phyloP scores from a whole-genome alignment of 202 grass and related monocot genomes.

The Dendrocalamus latiflorus region DNA sequence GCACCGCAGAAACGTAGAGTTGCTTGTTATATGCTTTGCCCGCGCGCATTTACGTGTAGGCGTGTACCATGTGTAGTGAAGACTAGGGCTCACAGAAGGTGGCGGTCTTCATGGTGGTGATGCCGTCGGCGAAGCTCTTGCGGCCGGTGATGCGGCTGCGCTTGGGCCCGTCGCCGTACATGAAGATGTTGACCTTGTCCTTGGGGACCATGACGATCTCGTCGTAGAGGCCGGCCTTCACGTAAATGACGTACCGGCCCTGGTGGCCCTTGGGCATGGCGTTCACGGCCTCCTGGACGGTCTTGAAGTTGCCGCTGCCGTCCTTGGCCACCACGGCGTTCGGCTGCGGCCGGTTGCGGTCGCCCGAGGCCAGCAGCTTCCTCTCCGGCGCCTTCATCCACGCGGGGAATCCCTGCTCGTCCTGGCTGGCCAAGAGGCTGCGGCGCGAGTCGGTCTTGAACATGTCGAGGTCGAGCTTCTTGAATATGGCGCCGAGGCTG shows the following conservation, averaged over 20 bases:
- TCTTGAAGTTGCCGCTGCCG: slow-evolving; percentile 82
- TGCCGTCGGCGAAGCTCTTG: slow-evolving; percentile 53
- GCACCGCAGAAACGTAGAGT: not conserved
- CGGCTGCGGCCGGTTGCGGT: slow-evolving; percentile 28
- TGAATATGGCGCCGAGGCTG: slow-evolving; percentile 40
- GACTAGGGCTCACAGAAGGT: slow-evolving; percentile 68
- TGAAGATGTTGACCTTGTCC: slow-evolving; percentile 73
- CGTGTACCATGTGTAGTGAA: not conserved
- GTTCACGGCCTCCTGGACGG: slow-evolving; percentile 59
- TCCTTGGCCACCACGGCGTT: slow-evolving; percentile 80
- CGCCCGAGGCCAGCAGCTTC: slow-evolving; percentile 60
- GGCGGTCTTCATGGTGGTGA: slow-evolving; percentile 70
- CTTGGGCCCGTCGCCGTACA: slow-evolving; percentile 84
- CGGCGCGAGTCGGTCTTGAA: slow-evolving; percentile 43
- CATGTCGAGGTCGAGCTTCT: slow-evolving; percentile 46
- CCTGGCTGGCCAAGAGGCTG: slow-evolving; percentile 28
- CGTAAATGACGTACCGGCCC: slow-evolving; percentile 80
- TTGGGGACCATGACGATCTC: slow-evolving; percentile 75
- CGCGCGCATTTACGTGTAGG: not conserved
- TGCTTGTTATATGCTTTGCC: not conserved
- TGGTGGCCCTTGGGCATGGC: slow-evolving; percentile 38
- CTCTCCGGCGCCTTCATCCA: slow-evolving; percentile 66
- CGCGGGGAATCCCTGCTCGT: slow-evolving; percentile 23
- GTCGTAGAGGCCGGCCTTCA: slow-evolving; percentile 76
- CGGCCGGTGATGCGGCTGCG: slow-evolving; percentile 41